Percentiles rank a stretch among this genome's conserved stretches.
Evolutionary conservation across 2,329 filamentous ascomycete genomes (phyloP).

Genomic region (Xylaria sp.): DNA sequence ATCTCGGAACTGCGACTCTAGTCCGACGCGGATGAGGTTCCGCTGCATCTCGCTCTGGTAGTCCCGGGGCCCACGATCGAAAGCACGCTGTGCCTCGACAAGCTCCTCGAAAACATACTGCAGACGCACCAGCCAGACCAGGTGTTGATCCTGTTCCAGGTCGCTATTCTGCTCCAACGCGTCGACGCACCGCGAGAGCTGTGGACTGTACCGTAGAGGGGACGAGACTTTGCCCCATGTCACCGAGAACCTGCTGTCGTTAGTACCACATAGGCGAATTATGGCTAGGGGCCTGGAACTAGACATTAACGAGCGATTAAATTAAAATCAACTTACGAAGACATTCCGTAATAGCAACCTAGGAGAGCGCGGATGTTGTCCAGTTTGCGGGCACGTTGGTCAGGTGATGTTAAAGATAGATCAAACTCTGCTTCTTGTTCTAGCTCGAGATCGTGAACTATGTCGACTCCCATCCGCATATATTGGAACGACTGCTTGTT

Average conservation of each 20-base stretch:
- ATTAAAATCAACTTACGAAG: constrained; percentile 52
- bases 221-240: constrained; percentile 54
- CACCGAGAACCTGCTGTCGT: constrained; percentile 51
- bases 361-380: constrained; percentile 60
- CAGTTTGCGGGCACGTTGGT: constrained; percentile 49
- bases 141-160: constrained; percentile 54
- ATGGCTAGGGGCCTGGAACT: not conserved
- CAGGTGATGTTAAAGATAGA: constrained; percentile 35
- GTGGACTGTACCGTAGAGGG: constrained; percentile 53
- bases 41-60: constrained; percentile 55
- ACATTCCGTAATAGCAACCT: constrained; percentile 57
- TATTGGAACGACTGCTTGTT: constrained; percentile 63
- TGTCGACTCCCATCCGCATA: constrained; percentile 62
- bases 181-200: constrained; percentile 59
- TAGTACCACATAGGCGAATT: not conserved
- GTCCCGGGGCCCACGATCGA: constrained; percentile 40
- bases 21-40: constrained; percentile 58
- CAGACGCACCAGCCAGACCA: constrained; percentile 58
- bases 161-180: constrained; percentile 54
- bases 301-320: not conserved
- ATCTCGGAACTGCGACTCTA: constrained; percentile 60
- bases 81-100: constrained; percentile 46
- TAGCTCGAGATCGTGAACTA: constrained; percentile 62
- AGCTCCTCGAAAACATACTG: constrained; percentile 55
- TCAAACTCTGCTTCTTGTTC: constrained; percentile 54